Evolutionary conservation across 441 rosid genomes (phyloP), one percentile per base, ranked within the genome.

Genomic region (Manihot esculenta): DNA sequence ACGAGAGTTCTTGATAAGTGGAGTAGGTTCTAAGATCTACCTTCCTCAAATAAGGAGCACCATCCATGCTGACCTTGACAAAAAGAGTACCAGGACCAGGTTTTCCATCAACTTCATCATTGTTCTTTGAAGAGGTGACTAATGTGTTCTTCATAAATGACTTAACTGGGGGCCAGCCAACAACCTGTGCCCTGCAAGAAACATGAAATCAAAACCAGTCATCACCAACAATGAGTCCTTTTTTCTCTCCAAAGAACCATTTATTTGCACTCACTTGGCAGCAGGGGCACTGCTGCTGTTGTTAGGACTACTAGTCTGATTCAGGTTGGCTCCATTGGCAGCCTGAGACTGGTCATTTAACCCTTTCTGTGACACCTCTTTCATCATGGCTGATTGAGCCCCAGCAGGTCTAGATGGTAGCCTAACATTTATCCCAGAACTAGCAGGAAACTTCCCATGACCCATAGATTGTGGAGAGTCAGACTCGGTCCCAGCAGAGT

Each of bases 111-210:
- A 86, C 88, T 81, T 86, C 93, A 20, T 84, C 89, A 62, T 75
- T 83, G 72, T 79, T 85, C 82, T 84, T 86, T 35, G 90, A 84
- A 61, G 79, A 64, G 51, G 85, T 72, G 13, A 84, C 86, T 81
- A 88, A 76, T 5, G 86, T 71, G 66, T 84, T 88, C 76, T 83
- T 82, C 77, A 90, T 82, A 77, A 75, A 86, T 49, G 93, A 80
- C 79, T 86, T 80, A 62, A 88, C 77, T 55, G 93, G 93, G n/a
- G 93, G 93, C 93, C 93, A 88, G 53, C 93, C 93, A 74, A 88
- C 85, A 11, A 88, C 93, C 72, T 84, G 90, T 60, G 89, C 89
- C 84, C 90, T 88, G 84, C 17, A 55, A 83, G 66, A 64, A 51
- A 57, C 20, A 67, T 59, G 70, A 66, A 64, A 33, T 26, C 27